phyloP scores from a whole-genome alignment of 1,284 basidiomycete genomes.

The Marasmius oreades region DNA sequence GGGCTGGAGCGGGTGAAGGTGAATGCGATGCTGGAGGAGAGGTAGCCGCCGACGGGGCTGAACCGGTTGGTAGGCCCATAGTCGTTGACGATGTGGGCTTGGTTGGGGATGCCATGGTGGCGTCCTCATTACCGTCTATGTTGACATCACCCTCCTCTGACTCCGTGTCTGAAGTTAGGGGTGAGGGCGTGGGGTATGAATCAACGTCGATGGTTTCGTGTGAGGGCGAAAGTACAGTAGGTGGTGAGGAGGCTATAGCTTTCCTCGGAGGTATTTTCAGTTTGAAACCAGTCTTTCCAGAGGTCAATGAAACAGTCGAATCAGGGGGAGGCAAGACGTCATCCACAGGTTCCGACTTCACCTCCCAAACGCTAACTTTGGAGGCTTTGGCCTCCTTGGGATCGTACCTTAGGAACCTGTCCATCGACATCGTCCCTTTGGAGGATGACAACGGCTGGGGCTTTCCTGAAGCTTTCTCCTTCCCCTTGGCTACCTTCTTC shows the following conservation, averaged over 20 bases:
- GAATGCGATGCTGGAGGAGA: conserved; percentile 11
- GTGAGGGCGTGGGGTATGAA: background rate
- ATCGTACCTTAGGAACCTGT: background rate
- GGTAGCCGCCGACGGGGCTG: conserved; percentile 10
- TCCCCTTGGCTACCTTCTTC: conserved; percentile 16
- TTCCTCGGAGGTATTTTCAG: conserved; percentile 12
- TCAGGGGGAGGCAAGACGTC: background rate
- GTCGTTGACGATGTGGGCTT: background rate
- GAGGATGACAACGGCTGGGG: conserved; percentile 18
- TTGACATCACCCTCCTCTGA: background rate
- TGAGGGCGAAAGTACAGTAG: background rate
- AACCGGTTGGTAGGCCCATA: background rate
- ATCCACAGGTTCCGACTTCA: conserved; percentile 19
- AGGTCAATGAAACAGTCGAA: background rate
- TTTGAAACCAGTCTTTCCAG: conserved; percentile 19
- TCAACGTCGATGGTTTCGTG: background rate
- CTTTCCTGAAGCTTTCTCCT: conserved; percentile 25
- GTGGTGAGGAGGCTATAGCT: background rate
- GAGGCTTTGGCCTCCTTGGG: conserved; percentile 12
- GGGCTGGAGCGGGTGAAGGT: conserved; percentile 10
- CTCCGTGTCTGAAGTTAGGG: background rate
- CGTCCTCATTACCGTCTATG: conserved; percentile 3
- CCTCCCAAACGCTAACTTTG: conserved; percentile 11
- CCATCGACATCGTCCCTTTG: background rate
- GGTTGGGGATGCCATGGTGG: conserved; percentile 5